Evolutionary conservation across 805 yeast genomes (phyloP), one percentile per base, ranked within the genome.

Genomic region (Wickerhamiella spandovensis): DNA sequence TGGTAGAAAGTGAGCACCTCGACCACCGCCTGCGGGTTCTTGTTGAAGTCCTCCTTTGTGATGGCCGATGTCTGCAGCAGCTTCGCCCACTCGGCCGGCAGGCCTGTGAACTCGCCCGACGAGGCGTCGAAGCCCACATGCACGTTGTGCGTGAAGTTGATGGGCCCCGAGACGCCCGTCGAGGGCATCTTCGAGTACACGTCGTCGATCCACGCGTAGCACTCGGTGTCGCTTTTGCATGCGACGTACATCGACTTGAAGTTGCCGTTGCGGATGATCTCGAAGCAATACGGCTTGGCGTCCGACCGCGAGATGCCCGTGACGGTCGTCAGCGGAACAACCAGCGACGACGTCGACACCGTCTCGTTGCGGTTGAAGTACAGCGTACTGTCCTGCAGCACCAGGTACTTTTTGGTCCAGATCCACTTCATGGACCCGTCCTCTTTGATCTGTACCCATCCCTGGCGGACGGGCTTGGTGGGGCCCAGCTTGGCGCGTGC

Each of bases 401-500:
- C 83, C 69, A 90, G 70, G 65, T 72, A 90, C 59, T 92, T 77
- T 62, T 88, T 88, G 52, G 89, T 88, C 98, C 98, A 90, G 57
- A 95, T 72, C 64, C 89, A 88, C 55, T 86, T 77, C 54, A 90
- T 70, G 30, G 61, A 53, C 47, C 97, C 96, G 59, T 90, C 97
- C 59, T 90, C 97, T 64, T 86, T 89, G 52, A 87, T 80, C 49
- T 84, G 84, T 21, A 87, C 89, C 95, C 95, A 89, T 0, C 97
- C 96, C 51, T 78, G 73, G 51, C 76, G 61, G 15, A 61, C 30
- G 30, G 58, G 59, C 55, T 47, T 71, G 64, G 46, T 12, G 15
- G 43, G 23, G 21, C 41, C 48, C 38, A 32, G 46, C 12, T 30
- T 21, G 30, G 17, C 48, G 23, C 24, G 51, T n/a, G 43, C 43